phyloP scores from a whole-genome alignment of 768 basidiomycete genomes.

The Amanita rubescens region DNA sequence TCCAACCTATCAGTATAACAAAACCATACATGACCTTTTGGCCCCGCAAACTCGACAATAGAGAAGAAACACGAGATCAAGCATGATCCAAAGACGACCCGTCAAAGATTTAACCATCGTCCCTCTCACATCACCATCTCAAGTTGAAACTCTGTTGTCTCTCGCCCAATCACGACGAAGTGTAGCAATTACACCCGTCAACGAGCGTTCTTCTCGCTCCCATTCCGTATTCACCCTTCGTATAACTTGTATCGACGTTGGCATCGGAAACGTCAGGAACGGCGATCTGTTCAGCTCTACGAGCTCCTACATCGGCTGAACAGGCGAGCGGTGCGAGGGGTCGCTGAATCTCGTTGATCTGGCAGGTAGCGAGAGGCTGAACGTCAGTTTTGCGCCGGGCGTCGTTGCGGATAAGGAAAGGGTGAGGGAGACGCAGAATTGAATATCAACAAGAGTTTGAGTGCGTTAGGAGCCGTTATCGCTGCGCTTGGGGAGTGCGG shows the following conservation, averaged over 20 bases:
- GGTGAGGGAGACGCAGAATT: slow-evolving; percentile 76
- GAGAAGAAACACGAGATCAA: too few relatives aligned
- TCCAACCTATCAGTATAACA: slow-evolving; percentile 68
- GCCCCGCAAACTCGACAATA: slow-evolving; percentile 56
- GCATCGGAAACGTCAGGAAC: slow-evolving; percentile 18
- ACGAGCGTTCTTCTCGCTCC: slow-evolving; percentile 90
- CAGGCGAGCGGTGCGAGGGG: slow-evolving; percentile 75
- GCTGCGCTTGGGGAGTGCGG: slow-evolving; percentile 79
- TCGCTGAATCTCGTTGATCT: slow-evolving; percentile 88
- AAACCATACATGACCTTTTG: slow-evolving; percentile 90
- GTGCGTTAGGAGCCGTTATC: too few relatives aligned
- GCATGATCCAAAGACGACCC: too few relatives aligned
- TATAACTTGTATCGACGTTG: slow-evolving; percentile 65
- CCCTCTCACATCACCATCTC: slow-evolving; percentile 62
- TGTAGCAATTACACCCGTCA: slow-evolving; percentile 92
- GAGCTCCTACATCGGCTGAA: slow-evolving; percentile 28
- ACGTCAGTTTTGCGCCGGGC: slow-evolving; percentile 89
- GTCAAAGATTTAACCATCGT: slow-evolving; percentile 81
- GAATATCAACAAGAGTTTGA: slow-evolving; percentile 87
- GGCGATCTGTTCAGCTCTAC: background rate
- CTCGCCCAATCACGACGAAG: slow-evolving; percentile 76
- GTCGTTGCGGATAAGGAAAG: slow-evolving; percentile 68
- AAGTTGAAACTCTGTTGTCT: slow-evolving; percentile 68
- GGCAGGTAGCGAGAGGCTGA: slow-evolving; percentile 89
- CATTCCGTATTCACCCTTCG: slow-evolving; percentile 92